Evolutionary conservation across 768 basidiomycete species (phyloP), one percentile per base, ranked within the genome.

Genomic region (Serendipita vermifera): DNA sequence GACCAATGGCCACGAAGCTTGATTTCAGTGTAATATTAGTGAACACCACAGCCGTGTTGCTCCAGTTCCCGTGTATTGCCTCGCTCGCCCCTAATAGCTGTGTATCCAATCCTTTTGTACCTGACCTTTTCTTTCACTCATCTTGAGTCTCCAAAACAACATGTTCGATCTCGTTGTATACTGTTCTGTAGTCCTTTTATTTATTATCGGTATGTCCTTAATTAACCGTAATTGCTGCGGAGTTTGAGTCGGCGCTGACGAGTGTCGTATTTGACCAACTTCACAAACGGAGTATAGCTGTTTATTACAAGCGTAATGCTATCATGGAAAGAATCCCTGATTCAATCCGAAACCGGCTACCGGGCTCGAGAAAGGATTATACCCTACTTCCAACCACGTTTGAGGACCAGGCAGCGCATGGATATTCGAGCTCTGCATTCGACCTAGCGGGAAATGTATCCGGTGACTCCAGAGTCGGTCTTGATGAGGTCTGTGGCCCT

Each of bases 331-430:
- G 11, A 51, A 15, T 51, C 7, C 46, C 46, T 51, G 22, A 22
- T 4, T 15, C 20, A 31, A n/a, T 15, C 22, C 9, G n/a, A 5
- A 51, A 27, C 24, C 17, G 27, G 46, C 46, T 51, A 7, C 46
- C 46, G 29, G 26, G 24, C 32, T 51, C 46, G 5, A 7, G 24
- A 20, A 9, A 22, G 7, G 46, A 51, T 7, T 51, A 51, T 31
- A 51, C 46, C 17, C 46, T 51, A 5, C 46, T 51, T 29, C 46
- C 46, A n/a, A 51, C 5, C 17, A 51, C 46, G 20, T 51, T 51
- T 31, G 24, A 51, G 29, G 46, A 51, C 26, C 46, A 51, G 22
- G 46, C 46, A 27, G 46, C 26, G 22, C 46, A 51, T 27, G 46
- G 46, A 9, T 51, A 51, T 31, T 51, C 46, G n/a, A 51, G 24